phyloP scores from a whole-genome alignment of 441 rosid genomes.

The Syzygium syzygioides region DNA sequence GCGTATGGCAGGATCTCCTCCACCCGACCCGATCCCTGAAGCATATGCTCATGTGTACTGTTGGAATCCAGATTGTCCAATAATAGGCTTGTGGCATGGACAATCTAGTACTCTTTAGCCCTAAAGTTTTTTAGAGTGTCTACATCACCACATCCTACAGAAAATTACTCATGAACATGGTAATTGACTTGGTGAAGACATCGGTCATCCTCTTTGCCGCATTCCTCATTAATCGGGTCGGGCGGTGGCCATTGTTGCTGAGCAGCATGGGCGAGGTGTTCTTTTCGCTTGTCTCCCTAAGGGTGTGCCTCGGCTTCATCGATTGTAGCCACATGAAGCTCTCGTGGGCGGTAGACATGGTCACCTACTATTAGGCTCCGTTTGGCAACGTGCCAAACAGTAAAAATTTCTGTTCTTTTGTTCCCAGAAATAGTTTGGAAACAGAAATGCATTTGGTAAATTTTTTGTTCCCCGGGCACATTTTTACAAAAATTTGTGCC shows the following conservation, averaged over 20 bases:
- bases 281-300: constrained; percentile 30
- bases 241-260: constrained; percentile 64
- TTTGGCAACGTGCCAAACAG: too few relatives aligned
- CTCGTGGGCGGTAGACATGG: constrained; percentile 49
- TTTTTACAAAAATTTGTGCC: too few relatives aligned
- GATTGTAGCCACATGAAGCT: constrained; percentile 24
- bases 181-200: constrained; percentile 63
- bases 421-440: too few relatives aligned
- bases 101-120: constrained; percentile 29
- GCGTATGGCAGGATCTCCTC: too few relatives aligned
- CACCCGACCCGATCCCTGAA: too few relatives aligned
- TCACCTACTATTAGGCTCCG: not conserved
- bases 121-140: constrained; percentile 52
- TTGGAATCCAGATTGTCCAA: too few relatives aligned
- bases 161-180: constrained; percentile 54
- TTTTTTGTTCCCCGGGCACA: too few relatives aligned
- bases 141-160: constrained; percentile 32
- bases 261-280: constrained; percentile 57
- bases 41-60: too few relatives aligned
- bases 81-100: too few relatives aligned
- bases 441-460: too few relatives aligned
- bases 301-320: constrained; percentile 34
- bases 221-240: constrained; percentile 45
- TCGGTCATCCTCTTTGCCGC: constrained; percentile 57
- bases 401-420: too few relatives aligned